Evolutionary conservation across 2,329 filamentous ascomycete genomes (phyloP), one percentile per base, ranked within the genome.

Genomic region (Epichloe coenophiala): DNA sequence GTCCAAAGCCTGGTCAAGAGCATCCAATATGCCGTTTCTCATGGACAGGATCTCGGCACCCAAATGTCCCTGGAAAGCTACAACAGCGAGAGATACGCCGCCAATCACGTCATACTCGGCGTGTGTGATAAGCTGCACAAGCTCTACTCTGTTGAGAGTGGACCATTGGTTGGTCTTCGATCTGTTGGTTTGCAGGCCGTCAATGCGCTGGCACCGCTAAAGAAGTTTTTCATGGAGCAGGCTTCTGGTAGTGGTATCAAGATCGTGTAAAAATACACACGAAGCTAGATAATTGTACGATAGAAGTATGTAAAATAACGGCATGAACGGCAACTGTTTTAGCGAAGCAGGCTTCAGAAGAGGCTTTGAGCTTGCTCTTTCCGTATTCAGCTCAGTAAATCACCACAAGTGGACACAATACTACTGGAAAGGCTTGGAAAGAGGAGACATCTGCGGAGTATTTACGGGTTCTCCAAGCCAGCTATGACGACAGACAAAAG

Each of bases 81-180:
- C 68, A 82, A 82, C 56, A 74, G 78, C 1, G 88, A 93, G 61
- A 78, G 90, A 39, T 98, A 94, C 65, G 78, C 83, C 2, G 78
- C 81, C 40, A 97, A 97, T 66, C 86, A 85, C 56, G 75, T 84
- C 53, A 76, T 94, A 65, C 73, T 90, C 49, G 90, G 81, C 51
- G 85, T 84, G 44, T 87, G 82, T 57, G 91, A 97, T 69, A 91
- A 96, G 70, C 71, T 97, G 58, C 89, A 96, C 67, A 95, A 91
- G 71, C 69, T 96, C 42, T 97, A 95, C 67, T 84, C 84, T n/a
- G 80, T 88, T 1, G 81, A 81, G 21, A 82, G 78, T 54, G 87
- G 87, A 0, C 89, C 89, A 1, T 68, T 97, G 36, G 86, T 95
- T 17, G 84, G 84, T 58, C 72, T 90, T 47, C 77, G 91, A 54